Evolutionary conservation across 2,329 filamentous ascomycete species (phyloP).

Genomic region (Alternaria alternata): DNA sequence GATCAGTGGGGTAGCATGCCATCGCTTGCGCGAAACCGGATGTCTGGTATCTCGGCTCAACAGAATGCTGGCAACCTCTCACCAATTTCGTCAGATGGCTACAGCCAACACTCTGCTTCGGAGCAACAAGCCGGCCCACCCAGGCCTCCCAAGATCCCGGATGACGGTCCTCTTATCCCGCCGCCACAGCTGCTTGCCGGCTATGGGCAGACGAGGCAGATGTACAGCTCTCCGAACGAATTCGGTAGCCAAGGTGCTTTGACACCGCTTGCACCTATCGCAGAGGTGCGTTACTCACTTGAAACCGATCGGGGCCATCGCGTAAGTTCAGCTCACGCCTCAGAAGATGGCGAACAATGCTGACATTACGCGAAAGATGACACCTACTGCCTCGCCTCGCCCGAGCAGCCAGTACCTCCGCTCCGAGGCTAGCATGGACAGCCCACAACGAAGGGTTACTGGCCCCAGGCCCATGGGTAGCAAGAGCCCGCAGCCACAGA

Average conservation of each 20-base stretch:
- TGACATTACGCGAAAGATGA: conserved; percentile 34
- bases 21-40: conserved; percentile 51
- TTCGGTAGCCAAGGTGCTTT: conserved; percentile 48
- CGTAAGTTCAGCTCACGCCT: conserved; percentile 23
- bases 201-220: conserved; percentile 49
- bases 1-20: conserved; percentile 60
- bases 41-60: conserved; percentile 45
- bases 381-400: conserved; percentile 44
- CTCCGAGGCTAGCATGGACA: conserved; percentile 31
- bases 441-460: conserved; percentile 56
- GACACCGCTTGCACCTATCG: conserved; percentile 59
- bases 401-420: conserved; percentile 40
- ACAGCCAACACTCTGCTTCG: conserved; percentile 49
- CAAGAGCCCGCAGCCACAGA: conserved; percentile 47
- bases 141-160: conserved; percentile 62
- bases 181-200: conserved; percentile 54
- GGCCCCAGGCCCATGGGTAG: conserved; percentile 59
- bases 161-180: conserved; percentile 67
- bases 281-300: conserved; percentile 59
- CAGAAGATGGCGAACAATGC: conserved; percentile 7
- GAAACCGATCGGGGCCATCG: conserved; percentile 54
- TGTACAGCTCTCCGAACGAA: conserved; percentile 50
- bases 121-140: conserved; percentile 54
- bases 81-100: conserved; percentile 51
- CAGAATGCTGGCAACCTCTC: conserved; percentile 46